Conservation (phyloP, 1,139 yeast species). For the Geotrichum australiense region DNA sequence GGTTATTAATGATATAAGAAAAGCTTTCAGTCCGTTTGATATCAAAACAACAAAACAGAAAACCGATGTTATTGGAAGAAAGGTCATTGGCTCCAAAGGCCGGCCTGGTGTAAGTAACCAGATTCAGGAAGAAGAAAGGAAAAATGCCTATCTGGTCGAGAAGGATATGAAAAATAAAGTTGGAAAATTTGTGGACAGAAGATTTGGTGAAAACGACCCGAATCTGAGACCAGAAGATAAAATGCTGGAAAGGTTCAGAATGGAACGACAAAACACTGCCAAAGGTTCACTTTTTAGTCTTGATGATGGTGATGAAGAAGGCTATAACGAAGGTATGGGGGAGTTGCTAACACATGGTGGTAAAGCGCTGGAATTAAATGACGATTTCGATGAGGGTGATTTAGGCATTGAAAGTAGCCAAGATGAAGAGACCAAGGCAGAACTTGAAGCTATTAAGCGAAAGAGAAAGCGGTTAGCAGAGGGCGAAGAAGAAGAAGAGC, state of each 20-base stretch:
- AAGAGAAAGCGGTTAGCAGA: constrained; percentile 25
- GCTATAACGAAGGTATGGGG: constrained; percentile 29
- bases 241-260: constrained; percentile 90
- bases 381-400: constrained; percentile 44
- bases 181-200: constrained; percentile 75
- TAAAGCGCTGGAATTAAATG: constrained; percentile 50
- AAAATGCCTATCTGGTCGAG: constrained; percentile 58
- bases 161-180: constrained; percentile 55
- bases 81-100: constrained; percentile 58
- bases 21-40: constrained; percentile 86
- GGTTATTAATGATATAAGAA: constrained; percentile 56
- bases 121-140: constrained; percentile 62
- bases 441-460: constrained; percentile 15
- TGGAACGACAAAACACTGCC: constrained; percentile 55
- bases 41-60: constrained; percentile 58
- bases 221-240: constrained; percentile 76
- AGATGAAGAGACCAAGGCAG: constrained; percentile 31
- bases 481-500: constrained; percentile 35
- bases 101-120: constrained; percentile 71
- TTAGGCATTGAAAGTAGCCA: constrained; percentile 41
- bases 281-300: constrained; percentile 56
- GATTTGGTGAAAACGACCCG: constrained; percentile 85
- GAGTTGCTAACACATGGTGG: constrained; percentile 74
- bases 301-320: constrained; percentile 62
- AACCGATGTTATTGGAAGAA: constrained; percentile 52